phyloP scores from a whole-genome alignment of 176 grass and related monocot genomes.

The Elymus sibiricus region DNA sequence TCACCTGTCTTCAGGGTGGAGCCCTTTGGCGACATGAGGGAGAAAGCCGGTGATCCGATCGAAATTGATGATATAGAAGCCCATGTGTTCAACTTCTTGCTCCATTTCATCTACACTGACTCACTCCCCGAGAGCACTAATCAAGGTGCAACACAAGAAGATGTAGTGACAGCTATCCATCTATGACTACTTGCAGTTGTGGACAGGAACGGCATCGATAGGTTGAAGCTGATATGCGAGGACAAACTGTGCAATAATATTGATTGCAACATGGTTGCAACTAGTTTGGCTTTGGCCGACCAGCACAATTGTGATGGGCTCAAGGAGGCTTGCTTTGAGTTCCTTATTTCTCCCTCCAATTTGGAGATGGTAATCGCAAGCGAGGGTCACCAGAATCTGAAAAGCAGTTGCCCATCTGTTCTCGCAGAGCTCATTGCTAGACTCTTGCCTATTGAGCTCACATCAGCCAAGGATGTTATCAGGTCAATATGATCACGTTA shows the following conservation, averaged over 20 bases:
- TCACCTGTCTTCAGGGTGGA: background rate
- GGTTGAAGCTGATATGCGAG: slow-evolving; percentile 40
- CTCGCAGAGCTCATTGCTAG: background rate
- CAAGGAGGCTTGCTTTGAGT: slow-evolving; percentile 14
- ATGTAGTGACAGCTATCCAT: slow-evolving; percentile 26
- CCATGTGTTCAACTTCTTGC: background rate
- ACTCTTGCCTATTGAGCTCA: background rate
- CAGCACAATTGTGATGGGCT: slow-evolving; percentile 11
- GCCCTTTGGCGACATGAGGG: background rate
- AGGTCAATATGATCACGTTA: background rate
- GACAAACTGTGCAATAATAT: background rate
- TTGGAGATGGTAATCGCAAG: background rate
- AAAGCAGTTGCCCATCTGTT: background rate
- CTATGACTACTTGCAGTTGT: slow-evolving; percentile 40
- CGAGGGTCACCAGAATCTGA: background rate
- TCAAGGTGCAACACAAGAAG: background rate
- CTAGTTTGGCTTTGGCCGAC: background rate
- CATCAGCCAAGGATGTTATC: background rate
- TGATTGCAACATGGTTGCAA: background rate
- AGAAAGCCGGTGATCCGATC: background rate
- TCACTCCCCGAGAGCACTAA: slow-evolving; percentile 11
- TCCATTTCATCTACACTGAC: slow-evolving; percentile 37
- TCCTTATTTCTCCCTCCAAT: background rate
- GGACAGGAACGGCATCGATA: slow-evolving; percentile 35
- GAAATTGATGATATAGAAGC: background rate